Base-by-base conservation (phyloP, 208 protist species). In the Crithidia fasciculata region DNA sequence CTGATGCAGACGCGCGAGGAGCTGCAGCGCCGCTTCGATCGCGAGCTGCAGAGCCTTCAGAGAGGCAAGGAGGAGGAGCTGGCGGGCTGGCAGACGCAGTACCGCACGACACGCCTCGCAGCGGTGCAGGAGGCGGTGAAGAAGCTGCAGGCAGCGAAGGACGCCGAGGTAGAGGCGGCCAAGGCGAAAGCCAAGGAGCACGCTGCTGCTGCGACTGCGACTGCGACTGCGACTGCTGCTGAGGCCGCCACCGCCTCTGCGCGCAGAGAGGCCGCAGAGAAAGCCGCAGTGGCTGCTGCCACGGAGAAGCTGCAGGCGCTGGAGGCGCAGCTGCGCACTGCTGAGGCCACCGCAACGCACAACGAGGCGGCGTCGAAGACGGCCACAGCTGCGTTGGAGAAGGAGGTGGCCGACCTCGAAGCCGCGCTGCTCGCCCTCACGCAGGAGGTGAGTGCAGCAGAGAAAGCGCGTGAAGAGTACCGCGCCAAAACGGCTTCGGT, bases 91-190 rank as follows among this genome's bases (percentile, higher is more conserved):
- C 72, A 76, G 53, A 39, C 55, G 37, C 19, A 28, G 13, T 86
- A 89, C 67, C 70, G 81, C 49, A 47, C 65, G 15, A 47, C 63
- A 15, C 77, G 78, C 12, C 63, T 84, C 8, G 65, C 40, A 8
- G 78, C 54, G 18, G 76, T 76, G 40, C 61, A 76, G 57, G 66
- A 28, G 50, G 16, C 43, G 5, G 10, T 88, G 19, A 36, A n/a
- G n/a, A 43, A 28, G 44, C 41, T 74, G 44, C 44, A n/a, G 40
- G 36, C 28, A 40, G 64, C 52, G 13, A 57, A 69, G 40, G 64
- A 58, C 7, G 52, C 36, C 5, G 69, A 65, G 52, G 52, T 60
- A 50, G 40, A 43, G 69, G 5, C 5, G 12, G 57, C 57, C 40
- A 57, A 50, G 40, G 41, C 60, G 54, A 18, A 13, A 2, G 50